Conservation (phyloP, 129 eudicot genomes). For the Tanacetum coccineum region DNA sequence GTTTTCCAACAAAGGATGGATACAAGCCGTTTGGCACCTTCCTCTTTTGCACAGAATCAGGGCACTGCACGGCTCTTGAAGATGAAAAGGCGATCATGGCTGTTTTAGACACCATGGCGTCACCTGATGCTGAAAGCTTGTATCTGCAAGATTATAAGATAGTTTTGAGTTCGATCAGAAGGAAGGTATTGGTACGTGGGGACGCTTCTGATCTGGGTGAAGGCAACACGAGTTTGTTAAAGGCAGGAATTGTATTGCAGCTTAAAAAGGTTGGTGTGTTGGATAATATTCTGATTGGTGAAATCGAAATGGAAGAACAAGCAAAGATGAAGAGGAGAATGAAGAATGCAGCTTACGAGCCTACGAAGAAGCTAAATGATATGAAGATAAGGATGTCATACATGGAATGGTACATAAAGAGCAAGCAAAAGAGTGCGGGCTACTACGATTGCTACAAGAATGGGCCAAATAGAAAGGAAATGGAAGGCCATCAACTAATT, state of each 20-base stretch:
- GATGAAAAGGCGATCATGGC: conserved; percentile 33
- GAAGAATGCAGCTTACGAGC: conserved; percentile 18
- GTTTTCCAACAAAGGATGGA: conserved; percentile 10
- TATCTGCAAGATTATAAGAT: conserved; percentile 33
- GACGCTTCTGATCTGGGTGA: conserved; percentile 12
- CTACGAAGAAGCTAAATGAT: conserved; percentile 33
- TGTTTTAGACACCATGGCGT: conserved; percentile 23
- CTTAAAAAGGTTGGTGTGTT: conserved; percentile 27
- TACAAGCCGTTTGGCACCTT: conserved; percentile 54
- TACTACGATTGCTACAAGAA: conserved; percentile 43
- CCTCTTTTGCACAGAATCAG: conserved; percentile 40
- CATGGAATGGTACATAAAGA: conserved; percentile 46
- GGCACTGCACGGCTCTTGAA: conserved; percentile 37
- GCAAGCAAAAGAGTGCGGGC: conserved; percentile 13
- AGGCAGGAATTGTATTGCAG: conserved; percentile 34
- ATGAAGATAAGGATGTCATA: conserved; percentile 33
- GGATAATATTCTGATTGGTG: conserved; percentile 16
- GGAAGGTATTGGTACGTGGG: conserved; percentile 33
- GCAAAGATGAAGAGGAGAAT: conserved; percentile 3
- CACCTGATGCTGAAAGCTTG: not conserved
- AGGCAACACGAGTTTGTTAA: conserved; percentile 19
- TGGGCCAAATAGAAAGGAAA: no score
- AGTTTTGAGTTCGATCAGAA: conserved; percentile 26
- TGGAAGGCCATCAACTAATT: conserved; percentile 16
- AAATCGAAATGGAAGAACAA: conserved; percentile 12